phyloP scores from a whole-genome alignment of 1,284 basidiomycete species.

The Pseudozyma pruni region DNA sequence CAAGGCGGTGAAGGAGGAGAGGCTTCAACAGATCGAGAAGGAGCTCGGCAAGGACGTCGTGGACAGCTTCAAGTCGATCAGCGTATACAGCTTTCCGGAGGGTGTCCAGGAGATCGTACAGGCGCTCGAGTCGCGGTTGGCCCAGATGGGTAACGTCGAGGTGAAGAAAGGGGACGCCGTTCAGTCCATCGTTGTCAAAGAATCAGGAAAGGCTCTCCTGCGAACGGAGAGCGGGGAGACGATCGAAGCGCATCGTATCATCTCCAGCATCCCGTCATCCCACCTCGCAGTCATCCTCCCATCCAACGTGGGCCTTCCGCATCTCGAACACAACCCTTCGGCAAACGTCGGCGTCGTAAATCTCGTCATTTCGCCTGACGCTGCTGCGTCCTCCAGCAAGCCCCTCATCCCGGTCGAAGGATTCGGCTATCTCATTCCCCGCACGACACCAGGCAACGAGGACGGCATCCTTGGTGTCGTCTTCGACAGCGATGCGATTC shows the following conservation, averaged over 20 bases:
- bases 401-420: slow-evolving; percentile 77
- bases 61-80: slow-evolving; percentile 73
- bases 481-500: slow-evolving; percentile 74
- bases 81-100: slow-evolving; percentile 82
- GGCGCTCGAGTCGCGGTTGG: slow-evolving; percentile 73
- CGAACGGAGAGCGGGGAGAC: slow-evolving; percentile 14
- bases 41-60: slow-evolving; percentile 70
- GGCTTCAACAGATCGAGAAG: slow-evolving; percentile 54
- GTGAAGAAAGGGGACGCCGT: slow-evolving; percentile 71
- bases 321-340: slow-evolving; percentile 66
- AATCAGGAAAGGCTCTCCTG: slow-evolving; percentile 68
- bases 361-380: slow-evolving; percentile 65
- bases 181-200: slow-evolving; percentile 71
- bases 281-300: slow-evolving; percentile 42
- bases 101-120: slow-evolving; percentile 79
- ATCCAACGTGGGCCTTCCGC: slow-evolving; percentile 66
- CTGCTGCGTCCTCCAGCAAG: slow-evolving; percentile 79
- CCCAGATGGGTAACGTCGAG: slow-evolving; percentile 73
- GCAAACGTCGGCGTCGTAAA: slow-evolving; percentile 63
- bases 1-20: slow-evolving; percentile 23
- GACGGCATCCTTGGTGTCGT: slow-evolving; percentile 71
- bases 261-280: slow-evolving; percentile 69
- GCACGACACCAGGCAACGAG: slow-evolving; percentile 73
- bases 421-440: slow-evolving; percentile 93
- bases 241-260: slow-evolving; percentile 44